Conservation (phyloP, 2,329 filamentous ascomycete genomes). For the Penicillium sp. region DNA sequence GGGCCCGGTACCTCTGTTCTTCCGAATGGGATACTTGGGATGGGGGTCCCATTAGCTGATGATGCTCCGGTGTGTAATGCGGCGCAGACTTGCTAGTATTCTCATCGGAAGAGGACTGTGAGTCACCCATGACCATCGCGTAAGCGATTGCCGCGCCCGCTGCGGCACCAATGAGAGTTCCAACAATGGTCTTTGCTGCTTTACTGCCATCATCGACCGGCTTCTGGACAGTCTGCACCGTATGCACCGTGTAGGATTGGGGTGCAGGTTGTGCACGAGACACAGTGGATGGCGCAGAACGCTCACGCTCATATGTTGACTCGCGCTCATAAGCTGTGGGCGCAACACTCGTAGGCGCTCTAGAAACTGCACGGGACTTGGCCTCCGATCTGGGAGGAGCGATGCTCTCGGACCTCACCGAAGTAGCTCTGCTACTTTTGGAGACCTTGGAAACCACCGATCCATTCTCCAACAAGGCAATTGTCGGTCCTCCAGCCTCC, state of each 20-base stretch:
- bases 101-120: conserved; percentile 21
- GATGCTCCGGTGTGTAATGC: conserved; percentile 26
- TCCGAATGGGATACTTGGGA: conserved; percentile 24
- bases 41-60: conserved; percentile 22
- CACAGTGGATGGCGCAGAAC: conserved; percentile 18
- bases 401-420: conserved; percentile 29
- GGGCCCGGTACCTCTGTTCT: conserved; percentile 29
- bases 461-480: conserved; percentile 39
- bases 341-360: conserved; percentile 8
- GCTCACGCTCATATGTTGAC: not conserved
- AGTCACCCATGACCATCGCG: conserved; percentile 65
- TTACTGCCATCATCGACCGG: conserved; percentile 44
- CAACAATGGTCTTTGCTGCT: conserved; percentile 64
- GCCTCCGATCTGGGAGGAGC: conserved; percentile 29
- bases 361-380: conserved; percentile 29
- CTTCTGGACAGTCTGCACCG: conserved; percentile 28
- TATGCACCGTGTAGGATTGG: conserved; percentile 26
- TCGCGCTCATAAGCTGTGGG: conserved; percentile 23
- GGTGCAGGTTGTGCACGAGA: conserved; percentile 24
- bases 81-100: conserved; percentile 19
- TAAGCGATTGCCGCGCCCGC: conserved; percentile 77
- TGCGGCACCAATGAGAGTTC: conserved; percentile 75
- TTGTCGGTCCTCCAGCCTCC: conserved; percentile 31
- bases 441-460: conserved; percentile 40
- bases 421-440: conserved; percentile 29